Conservation (phyloP, 371 early-diverging fungal genomes). For the Syncephalastrum sp. region DNA sequence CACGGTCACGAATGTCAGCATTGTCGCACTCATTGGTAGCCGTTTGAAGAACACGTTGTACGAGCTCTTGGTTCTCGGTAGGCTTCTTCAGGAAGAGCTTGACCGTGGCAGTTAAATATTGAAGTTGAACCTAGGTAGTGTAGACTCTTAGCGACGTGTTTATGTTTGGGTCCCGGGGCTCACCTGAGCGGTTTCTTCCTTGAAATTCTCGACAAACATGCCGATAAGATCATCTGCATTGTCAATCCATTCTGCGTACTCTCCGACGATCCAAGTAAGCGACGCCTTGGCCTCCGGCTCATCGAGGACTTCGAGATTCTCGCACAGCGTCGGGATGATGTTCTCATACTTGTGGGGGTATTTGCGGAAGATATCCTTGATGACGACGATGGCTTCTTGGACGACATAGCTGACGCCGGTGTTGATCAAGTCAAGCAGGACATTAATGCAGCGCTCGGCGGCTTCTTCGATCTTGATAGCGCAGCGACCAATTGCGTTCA, state of each 20-base stretch:
- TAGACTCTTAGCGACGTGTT: neutral
- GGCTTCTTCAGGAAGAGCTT: conserved; percentile 92
- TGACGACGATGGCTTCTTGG: conserved; percentile 91
- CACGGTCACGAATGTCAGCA: conserved; percentile 95
- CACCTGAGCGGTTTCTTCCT: conserved; percentile 70
- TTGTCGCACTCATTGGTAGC: conserved; percentile 91
- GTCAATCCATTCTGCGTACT: conserved; percentile 92
- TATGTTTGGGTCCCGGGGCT: neutral
- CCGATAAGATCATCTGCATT: conserved; percentile 86
- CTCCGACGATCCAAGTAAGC: conserved; percentile 96
- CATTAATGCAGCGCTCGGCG: conserved; percentile 84
- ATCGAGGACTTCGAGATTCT: conserved; percentile 87
- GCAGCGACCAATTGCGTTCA: conserved; percentile 89
- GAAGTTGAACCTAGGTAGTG: conserved; percentile 70
- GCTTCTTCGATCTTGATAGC: conserved; percentile 87
- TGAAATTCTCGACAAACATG: conserved; percentile 74
- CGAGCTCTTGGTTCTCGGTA: conserved; percentile 82
- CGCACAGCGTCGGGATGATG: conserved; percentile 84
- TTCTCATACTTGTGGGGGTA: conserved; percentile 94
- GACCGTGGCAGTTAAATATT: conserved; percentile 85
- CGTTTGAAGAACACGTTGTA: conserved; percentile 83
- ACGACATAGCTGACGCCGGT: conserved; percentile 93
- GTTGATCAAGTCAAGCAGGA: conserved; percentile 81
- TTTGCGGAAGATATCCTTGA: conserved; percentile 94
- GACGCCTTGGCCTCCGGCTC: conserved; percentile 96